Base-by-base conservation (phyloP, 176 grass and related monocot genomes). In the Musa acuminata region DNA sequence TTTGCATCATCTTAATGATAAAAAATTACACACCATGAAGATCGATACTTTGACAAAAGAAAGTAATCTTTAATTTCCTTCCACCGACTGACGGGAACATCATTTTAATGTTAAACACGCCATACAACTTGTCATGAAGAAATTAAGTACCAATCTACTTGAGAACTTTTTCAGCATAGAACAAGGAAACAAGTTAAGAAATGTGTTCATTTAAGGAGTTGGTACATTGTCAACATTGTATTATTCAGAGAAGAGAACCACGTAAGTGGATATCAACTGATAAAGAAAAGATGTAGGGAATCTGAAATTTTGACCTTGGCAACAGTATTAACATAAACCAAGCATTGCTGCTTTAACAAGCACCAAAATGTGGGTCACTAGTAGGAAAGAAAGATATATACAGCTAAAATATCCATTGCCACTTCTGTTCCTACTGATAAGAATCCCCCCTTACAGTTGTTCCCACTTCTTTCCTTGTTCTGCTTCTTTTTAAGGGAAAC, bases 211-310 rank as follows among this genome's bases (percentile, higher is more conserved):
- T 17, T 11, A 35, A 21, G 71, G 19, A 54, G 59, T 51, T 14
- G n/a, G 35, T 51, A 21, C 2, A 76, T 76, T 51, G 74, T 64
- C 74, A 76, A 76, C 74, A 59, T 76, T 64, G 59, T 64, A 64
- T 76, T 8, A 21, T 51, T 76, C 57, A 51, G 19, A 76, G 58
- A 76, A 50, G 72, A 59, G n/a, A 76, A 76, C 74, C 74, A 76
- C 2, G 74, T 76, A 64, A 64, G 74, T 76, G 74, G 74, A 58
- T 19, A 63, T 16, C 13, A 55, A 76, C 48, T 76, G 74, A 64
- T 64, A 49, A 75, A 55, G 55, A 62, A 75, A 75, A 75, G 55
- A 20, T 48, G 55, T 21, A 50, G 8, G 73, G 74, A 76, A 76
- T 76, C 74, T 13, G 43, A 63, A 63, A 64, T 23, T 16, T 64